Evolutionary conservation across 1,284 basidiomycete genomes (phyloP).

Genomic region (Rhizoctonia solani): DNA sequence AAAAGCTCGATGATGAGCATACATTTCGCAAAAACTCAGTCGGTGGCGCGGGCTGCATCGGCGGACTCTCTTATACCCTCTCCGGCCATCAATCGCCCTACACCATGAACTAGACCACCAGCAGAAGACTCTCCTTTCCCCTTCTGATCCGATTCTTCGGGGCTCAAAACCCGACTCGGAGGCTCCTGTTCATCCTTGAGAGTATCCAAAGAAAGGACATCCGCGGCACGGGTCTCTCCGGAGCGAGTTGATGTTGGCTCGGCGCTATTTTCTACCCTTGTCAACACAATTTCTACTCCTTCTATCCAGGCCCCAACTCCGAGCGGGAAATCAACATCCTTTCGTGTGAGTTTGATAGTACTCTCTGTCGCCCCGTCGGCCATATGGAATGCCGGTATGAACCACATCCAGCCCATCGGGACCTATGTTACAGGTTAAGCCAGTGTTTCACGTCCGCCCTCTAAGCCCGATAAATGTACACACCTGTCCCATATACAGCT

Average conservation of each 20-base stretch:
- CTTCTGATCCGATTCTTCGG: not conserved
- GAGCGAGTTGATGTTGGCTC: slow-evolving; percentile 31
- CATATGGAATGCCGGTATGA: slow-evolving; percentile 81
- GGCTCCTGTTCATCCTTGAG: not conserved
- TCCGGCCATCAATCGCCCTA: slow-evolving; percentile 17
- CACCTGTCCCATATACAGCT: slow-evolving; percentile 76
- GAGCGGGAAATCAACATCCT: slow-evolving; percentile 75
- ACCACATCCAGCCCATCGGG: slow-evolving; percentile 81
- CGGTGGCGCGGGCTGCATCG: slow-evolving; percentile 16
- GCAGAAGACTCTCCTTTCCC: slow-evolving; percentile 15
- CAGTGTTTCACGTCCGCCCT: too few species aligned
- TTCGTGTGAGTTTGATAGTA: slow-evolving; percentile 53
- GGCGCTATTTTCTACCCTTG: slow-evolving; percentile 14
- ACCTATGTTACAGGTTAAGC: slow-evolving; percentile 49
- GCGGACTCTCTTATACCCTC: not conserved
- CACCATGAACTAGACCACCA: slow-evolving; percentile 10
- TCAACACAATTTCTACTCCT: slow-evolving; percentile 57
- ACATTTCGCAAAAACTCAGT: not conserved
- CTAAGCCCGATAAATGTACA: slow-evolving; percentile 35
- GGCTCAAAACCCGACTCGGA: slow-evolving; percentile 17
- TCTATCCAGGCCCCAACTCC: slow-evolving; percentile 69
- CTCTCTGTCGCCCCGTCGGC: slow-evolving; percentile 44
- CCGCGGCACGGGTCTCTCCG: not conserved
- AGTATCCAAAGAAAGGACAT: not conserved
- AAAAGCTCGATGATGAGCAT: not conserved